Evolutionary conservation across 495 filamentous ascomycete genomes (phyloP).

Genomic region (Tetracladium marchalianum): DNA sequence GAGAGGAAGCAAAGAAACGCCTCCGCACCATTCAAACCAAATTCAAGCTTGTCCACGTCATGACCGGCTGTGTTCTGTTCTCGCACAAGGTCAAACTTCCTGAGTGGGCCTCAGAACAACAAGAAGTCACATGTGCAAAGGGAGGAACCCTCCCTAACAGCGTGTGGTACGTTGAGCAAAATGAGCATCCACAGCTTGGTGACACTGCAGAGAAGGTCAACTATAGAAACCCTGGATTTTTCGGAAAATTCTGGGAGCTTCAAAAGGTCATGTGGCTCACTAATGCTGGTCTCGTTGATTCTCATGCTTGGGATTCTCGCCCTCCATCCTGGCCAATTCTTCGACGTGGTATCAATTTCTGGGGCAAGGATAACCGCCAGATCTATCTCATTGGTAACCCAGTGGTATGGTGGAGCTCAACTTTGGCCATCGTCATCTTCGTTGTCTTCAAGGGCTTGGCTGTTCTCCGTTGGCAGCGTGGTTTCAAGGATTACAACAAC

Average conservation of each 20-base stretch:
- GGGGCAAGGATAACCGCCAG: constrained; percentile 88
- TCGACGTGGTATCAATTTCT: constrained; percentile 96
- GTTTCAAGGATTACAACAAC: constrained; percentile 73
- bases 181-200: constrained; percentile 68
- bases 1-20: constrained; percentile 64
- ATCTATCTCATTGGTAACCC: constrained; percentile 96
- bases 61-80: constrained; percentile 95
- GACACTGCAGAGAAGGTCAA: constrained; percentile 82
- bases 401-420: constrained; percentile 88
- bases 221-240: constrained; percentile 88
- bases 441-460: constrained; percentile 77
- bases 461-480: constrained; percentile 87
- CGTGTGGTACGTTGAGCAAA: constrained; percentile 90
- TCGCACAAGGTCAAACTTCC: constrained; percentile 98
- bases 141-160: constrained; percentile 91
- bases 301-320: constrained; percentile 95
- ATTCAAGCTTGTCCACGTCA: constrained; percentile 87
- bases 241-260: constrained; percentile 99
- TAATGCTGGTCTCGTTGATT: constrained; percentile 92
- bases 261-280: constrained; percentile 99
- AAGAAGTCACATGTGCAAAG: constrained; percentile 95
- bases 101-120: constrained; percentile 93
- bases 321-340: constrained; percentile 90
- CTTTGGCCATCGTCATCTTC: constrained; percentile 69
- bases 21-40: constrained; percentile 93